Evolutionary conservation across 2,329 filamentous ascomycete genomes (phyloP).

Genomic region (Aspergillus cejpii): DNA sequence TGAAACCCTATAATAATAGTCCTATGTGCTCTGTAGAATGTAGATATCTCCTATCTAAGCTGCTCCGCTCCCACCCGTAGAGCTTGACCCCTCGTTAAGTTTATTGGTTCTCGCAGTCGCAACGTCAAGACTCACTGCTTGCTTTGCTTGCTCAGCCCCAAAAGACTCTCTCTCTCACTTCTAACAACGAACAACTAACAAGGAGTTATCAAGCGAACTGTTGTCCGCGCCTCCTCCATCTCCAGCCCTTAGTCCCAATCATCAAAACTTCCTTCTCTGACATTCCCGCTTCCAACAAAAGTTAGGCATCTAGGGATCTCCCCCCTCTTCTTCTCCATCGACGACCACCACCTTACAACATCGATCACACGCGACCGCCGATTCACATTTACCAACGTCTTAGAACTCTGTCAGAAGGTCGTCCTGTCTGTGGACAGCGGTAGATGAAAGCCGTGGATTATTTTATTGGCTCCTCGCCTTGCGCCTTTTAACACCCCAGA

Average conservation of each 20-base stretch:
- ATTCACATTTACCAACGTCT: background rate
- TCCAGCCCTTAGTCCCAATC: no score
- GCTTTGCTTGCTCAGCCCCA: constrained; percentile 1
- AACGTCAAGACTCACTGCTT: no score
- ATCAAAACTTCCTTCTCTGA: constrained; percentile 2
- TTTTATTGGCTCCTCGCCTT: constrained; percentile 32
- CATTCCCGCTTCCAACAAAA: background rate
- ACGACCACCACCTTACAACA: background rate
- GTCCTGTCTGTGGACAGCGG: constrained; percentile 16
- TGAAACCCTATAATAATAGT: no score
- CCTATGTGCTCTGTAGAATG: no score
- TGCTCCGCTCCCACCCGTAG: no score
- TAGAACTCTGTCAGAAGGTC: constrained; percentile 10
- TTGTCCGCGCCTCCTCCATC: no score
- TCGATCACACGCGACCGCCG: background rate
- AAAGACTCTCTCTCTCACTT: no score
- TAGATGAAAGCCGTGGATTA: constrained; percentile 33
- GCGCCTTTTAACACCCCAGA: constrained; percentile 25
- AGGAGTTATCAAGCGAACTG: no score
- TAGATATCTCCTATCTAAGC: background rate
- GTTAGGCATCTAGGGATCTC: no score
- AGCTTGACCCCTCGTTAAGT: no score
- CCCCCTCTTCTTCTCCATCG: constrained; percentile 6
- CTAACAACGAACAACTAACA: no score
- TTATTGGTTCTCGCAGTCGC: no score